Base-by-base conservation (phyloP, 805 yeast genomes). In the Saccharomyces mikatae region DNA sequence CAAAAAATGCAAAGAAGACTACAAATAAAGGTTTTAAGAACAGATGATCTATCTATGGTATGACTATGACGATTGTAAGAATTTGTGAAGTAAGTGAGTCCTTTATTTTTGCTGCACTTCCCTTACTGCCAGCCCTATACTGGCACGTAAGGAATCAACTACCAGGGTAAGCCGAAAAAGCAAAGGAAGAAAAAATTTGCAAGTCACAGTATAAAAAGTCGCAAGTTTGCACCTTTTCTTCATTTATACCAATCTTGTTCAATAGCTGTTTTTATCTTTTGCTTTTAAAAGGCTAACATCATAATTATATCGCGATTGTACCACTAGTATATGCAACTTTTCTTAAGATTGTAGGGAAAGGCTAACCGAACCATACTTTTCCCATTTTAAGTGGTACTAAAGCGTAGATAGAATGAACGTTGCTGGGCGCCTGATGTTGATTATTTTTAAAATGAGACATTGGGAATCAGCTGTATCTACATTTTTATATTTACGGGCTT, bases 401-500 rank as follows among this genome's bases (percentile, higher is more conserved):
- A 65, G 71, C 67, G 71, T 66, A 67, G 71, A 68, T 48, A 31
- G 58, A 62, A 54, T 36, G 72, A 65, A 59, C 74, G 73, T 70
- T 71, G 71, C 74, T 71, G 74, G 74, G 74, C 74, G 71, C 74
- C 74, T 61, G 69, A 60, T 65, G 66, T 69, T 70, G 74, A 71
- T 60, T 56, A 46, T 52, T 54, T 54, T 53, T 58, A 60, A 58
- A 27, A 50, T 68, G 73, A 70, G 58, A 64, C 58, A 63, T 63
- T 60, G 73, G 76, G 74, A 70, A 70, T 70, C 75, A 71, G 74
- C 73, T 70, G 74, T 63, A 63, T 67, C 74, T 56, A 69, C 68
- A 71, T 58, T 52, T 55, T 52, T 36, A 13, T 27, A 5, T 14
- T 29, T 22, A 21, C 24, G 13, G 13, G 2, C 31, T 17, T 14